Conservation (phyloP, 371 early-diverging fungal genomes). For the Nosema bombycis region DNA sequence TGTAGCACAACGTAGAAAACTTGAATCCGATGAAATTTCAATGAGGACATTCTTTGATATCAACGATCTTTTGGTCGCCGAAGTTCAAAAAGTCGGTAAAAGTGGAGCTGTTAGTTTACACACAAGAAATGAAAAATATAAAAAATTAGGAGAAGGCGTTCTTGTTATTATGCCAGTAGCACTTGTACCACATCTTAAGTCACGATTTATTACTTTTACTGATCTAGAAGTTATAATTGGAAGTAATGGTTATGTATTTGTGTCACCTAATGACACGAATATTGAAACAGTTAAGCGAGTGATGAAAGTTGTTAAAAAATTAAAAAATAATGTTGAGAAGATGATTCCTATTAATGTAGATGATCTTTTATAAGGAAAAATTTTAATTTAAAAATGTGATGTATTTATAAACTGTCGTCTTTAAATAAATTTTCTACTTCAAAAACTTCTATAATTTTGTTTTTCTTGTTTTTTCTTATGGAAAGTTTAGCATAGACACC, state of each 20-base stretch:
- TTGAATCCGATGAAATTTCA: conserved; percentile 89
- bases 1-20: conserved; percentile 86
- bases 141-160: conserved; percentile 69
- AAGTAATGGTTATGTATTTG: conserved; percentile 86
- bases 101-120: conserved; percentile 83
- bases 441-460: background rate
- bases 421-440: background rate
- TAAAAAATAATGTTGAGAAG: conserved; percentile 6
- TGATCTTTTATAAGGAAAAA: conserved; percentile 20
- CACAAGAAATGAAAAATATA: conserved; percentile 86
- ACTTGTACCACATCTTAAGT: conserved; percentile 27
- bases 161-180: conserved; percentile 44
- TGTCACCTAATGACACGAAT: background rate
- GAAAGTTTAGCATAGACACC: conserved; percentile 14
- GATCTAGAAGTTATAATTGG: conserved; percentile 84
- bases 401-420: background rate
- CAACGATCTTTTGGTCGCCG: conserved; percentile 88
- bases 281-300: conserved; percentile 4
- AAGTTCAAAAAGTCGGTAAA: conserved; percentile 79
- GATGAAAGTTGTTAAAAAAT: background rate
- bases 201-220: conserved; percentile 55
- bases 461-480: conserved; percentile 20
- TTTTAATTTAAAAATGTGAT: background rate
- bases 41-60: conserved; percentile 89
- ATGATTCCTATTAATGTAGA: background rate